phyloP scores from a whole-genome alignment of 192 early-diverging fungal genomes.

The Backusella australiensis region DNA sequence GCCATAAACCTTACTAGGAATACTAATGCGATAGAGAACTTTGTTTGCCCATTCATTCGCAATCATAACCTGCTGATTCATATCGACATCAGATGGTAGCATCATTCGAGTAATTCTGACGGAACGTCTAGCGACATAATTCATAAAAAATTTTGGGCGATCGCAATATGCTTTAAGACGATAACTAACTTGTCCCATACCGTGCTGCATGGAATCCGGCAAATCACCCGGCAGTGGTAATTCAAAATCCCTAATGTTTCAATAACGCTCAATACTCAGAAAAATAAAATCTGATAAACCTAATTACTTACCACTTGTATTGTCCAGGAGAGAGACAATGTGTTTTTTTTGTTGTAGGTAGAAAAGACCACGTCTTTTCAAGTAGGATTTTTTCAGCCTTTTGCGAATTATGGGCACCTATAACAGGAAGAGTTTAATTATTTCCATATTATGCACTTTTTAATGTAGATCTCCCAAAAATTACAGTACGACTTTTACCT shows the following conservation, averaged over 20 bases:
- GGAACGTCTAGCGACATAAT: slow-evolving; percentile 28
- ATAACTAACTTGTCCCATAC: slow-evolving; percentile 51
- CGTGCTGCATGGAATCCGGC: slow-evolving; percentile 54
- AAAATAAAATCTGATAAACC: not conserved
- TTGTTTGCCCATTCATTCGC: slow-evolving; percentile 59
- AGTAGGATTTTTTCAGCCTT: slow-evolving; percentile 38
- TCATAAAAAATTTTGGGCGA: slow-evolving; percentile 49
- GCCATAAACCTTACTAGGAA: slow-evolving; percentile 50
- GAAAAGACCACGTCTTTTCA: slow-evolving; percentile 54
- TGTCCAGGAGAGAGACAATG: slow-evolving; percentile 33
- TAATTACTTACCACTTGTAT: slow-evolving; percentile 37
- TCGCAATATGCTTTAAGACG: slow-evolving; percentile 51
- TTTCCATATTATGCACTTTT: not conserved
- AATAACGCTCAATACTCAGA: not conserved
- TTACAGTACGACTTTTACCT: slow-evolving; percentile 18
- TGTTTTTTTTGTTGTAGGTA: slow-evolving; percentile 40
- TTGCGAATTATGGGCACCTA: slow-evolving; percentile 21
- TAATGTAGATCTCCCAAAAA: not conserved
- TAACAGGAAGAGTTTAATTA: not conserved
- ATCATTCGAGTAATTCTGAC: slow-evolving; percentile 47
- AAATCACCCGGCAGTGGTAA: slow-evolving; percentile 55
- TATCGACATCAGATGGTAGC: slow-evolving; percentile 43
- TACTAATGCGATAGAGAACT: slow-evolving; percentile 51
- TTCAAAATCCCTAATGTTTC: slow-evolving; percentile 44
- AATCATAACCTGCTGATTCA: slow-evolving; percentile 43